Conservation (phyloP, 208 protist species). For the Acanthamoeba lenticulata region DNA sequence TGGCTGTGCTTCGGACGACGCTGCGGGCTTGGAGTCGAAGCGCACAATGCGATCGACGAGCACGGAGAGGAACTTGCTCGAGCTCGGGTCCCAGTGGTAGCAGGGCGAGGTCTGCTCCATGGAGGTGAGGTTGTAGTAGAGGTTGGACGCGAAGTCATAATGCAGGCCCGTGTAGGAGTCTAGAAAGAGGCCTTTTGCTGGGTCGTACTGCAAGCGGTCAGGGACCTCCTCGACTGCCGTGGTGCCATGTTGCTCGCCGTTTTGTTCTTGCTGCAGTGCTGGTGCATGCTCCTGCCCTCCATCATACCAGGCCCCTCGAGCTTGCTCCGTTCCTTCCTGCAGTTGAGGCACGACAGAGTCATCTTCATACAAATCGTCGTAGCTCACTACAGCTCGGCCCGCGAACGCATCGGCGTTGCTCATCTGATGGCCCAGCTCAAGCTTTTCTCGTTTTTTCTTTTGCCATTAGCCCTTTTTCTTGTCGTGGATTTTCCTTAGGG, state of each 20-base stretch:
- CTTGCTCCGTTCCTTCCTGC: too few species aligned
- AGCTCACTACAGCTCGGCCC: background rate
- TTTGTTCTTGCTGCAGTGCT: background rate
- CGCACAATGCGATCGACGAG: slow-evolving; percentile 2
- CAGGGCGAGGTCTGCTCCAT: slow-evolving; percentile 30
- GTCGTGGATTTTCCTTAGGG: background rate
- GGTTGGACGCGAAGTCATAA: background rate
- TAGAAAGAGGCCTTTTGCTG: background rate
- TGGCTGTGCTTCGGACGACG: too few species aligned
- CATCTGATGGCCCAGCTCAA: background rate
- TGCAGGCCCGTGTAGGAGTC: slow-evolving; percentile 18
- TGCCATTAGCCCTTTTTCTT: background rate
- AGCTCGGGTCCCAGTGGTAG: slow-evolving; percentile 1
- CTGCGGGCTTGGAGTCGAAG: background rate
- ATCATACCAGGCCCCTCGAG: too few species aligned
- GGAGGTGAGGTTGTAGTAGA: slow-evolving; percentile 25
- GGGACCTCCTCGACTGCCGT: too few species aligned
- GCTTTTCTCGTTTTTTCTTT: background rate
- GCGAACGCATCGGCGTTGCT: background rate
- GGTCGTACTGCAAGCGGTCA: background rate
- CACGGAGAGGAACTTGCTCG: background rate
- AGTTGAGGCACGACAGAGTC: too few species aligned
- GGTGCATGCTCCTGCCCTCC: too few species aligned
- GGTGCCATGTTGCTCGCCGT: too few species aligned
- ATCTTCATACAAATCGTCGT: background rate